These are phyloP conservation scores for Avena eriantha DNA, from an alignment of 176 grass and related monocot genomes.

Conservation along the genomic window DNA sequence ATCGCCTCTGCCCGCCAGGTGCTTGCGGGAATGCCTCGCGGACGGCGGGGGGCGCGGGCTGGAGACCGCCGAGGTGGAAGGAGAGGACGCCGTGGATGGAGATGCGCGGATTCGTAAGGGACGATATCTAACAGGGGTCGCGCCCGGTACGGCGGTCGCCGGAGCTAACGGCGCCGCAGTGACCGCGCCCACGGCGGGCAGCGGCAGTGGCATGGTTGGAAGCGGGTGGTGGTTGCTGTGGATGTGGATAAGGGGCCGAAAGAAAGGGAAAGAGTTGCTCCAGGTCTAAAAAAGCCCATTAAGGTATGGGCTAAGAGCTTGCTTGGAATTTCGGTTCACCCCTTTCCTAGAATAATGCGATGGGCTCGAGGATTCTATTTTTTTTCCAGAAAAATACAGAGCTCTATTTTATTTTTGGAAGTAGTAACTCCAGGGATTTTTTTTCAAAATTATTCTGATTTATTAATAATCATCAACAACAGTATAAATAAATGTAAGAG, in stretches of 20 bases:
- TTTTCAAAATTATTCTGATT: too few relatives aligned
- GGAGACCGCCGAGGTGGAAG: constrained; percentile 15
- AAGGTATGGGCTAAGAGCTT: neutral
- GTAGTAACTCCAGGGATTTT: too few relatives aligned
- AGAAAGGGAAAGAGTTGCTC: neutral
- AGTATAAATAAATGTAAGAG: too few relatives aligned
- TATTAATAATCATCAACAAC: too few relatives aligned
- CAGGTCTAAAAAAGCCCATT: neutral
- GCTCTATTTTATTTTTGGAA: too few relatives aligned
- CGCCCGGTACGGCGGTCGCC: constrained; percentile 1
- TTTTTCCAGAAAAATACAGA: too few relatives aligned
- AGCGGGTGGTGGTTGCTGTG: neutral
- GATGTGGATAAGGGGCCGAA: constrained; percentile 43
- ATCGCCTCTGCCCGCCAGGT: constrained; percentile 31
- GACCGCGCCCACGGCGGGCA: constrained; percentile 38
- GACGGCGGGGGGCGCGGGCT: constrained; percentile 4
- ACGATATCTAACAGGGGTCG: neutral
- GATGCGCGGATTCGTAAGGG: neutral
- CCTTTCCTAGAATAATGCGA: too few relatives aligned
- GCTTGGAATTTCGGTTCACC: too few relatives aligned
- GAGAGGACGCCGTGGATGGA: neutral
- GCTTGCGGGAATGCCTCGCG: constrained; percentile 64
- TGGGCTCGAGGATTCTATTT: too few relatives aligned
- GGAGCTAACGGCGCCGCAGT: constrained; percentile 26
- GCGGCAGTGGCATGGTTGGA: constrained; percentile 12